Evolutionary conservation across 495 filamentous ascomycete genomes (phyloP), one percentile per base, ranked within the genome.

Genomic region (Glarea lozoyensis): DNA sequence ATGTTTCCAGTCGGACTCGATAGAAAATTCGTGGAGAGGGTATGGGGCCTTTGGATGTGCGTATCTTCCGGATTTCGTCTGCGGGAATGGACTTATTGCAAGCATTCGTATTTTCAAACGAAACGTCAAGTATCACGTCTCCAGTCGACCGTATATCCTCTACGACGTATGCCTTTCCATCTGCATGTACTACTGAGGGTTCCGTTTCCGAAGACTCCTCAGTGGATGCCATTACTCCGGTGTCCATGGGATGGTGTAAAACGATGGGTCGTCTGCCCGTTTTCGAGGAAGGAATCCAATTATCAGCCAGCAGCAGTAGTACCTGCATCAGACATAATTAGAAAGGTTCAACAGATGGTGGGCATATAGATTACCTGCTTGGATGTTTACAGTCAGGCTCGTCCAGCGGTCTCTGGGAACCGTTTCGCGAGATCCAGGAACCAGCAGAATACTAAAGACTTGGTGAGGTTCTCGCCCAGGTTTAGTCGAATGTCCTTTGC

Each of bases 91-190:
- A 52, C 29, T 49, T 52, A 1, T 32, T 52, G 25, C 52, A 48
- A 2, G 47, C 41, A 30, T 48, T 32, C n/a, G 55, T 52, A 42
- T 55, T 74, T 36, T 71, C 65, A 42, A 76, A 76, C 2, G 58
- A 62, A 3, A 76, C 67, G 40, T 73, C 66, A 2, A 80, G 64
- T 1, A 82, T 42, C 4, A 79, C 37, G 49, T 82, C 75, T 4
- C 78, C 78, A 31, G 68, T 56, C 9, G 63, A 45, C 4, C 60
- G 67, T 29, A 82, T 70, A 17, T 59, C 54, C 24, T 69, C 46
- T 18, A 72, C 45, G 12, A 32, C 15, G 12, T 25, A 22, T 9
- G 17, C 21, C 10, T 33, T 39, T 4, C 37, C 44, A 21, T 48
- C 49, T n/a, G 43, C 40, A 11, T 21, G 23, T 18, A 52, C n/a